Evolutionary conservation across 768 basidiomycete species (phyloP).

Genomic region (Chalciporus chontae): DNA sequence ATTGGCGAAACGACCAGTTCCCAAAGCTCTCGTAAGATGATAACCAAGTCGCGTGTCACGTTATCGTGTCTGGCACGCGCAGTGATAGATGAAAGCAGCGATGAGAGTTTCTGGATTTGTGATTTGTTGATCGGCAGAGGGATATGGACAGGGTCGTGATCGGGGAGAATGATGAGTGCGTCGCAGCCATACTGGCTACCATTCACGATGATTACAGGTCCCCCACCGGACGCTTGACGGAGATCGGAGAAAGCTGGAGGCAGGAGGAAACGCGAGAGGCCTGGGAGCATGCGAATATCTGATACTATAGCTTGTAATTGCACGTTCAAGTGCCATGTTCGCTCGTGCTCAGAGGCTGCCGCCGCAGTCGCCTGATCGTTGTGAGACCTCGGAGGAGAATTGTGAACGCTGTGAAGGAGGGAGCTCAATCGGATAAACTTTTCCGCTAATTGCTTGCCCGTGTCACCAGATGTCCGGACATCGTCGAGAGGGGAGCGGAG

Average conservation of each 20-base stretch:
- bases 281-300: conserved; percentile 14
- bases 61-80: neutral
- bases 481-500: conserved; percentile 13
- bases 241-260: conserved; percentile 17
- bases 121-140: neutral
- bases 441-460: neutral
- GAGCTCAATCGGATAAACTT: neutral
- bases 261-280: conserved; percentile 28
- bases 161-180: conserved; percentile 26
- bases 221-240: conserved; percentile 15
- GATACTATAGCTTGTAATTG: conserved; percentile 5
- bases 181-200: conserved; percentile 28
- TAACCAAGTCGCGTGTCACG: neutral
- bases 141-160: conserved; percentile 2
- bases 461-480: neutral
- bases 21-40: conserved; percentile 16
- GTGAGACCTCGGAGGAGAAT: neutral
- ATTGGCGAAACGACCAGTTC: conserved; percentile 13
- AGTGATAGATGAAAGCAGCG: neutral
- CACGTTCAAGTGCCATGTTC: neutral
- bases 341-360: neutral
- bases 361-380: neutral
- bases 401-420: neutral
- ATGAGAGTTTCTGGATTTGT: neutral
- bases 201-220: conserved; percentile 35